Conservation (phyloP, 306 rosid genomes). For the Datisca glomerata region DNA sequence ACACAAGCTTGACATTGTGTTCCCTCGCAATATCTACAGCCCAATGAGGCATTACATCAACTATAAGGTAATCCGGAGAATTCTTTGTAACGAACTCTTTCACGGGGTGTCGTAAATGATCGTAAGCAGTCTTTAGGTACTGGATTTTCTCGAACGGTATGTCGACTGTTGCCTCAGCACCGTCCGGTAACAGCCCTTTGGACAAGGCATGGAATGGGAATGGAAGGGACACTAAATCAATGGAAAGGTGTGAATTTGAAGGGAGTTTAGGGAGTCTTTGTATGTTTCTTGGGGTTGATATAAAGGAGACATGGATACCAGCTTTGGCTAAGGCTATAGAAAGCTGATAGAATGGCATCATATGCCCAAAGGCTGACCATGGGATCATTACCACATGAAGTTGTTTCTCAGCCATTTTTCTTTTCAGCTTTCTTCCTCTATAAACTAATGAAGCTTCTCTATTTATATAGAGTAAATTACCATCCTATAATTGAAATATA, state of each 20-base stretch:
- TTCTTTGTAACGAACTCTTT: slow-evolving; percentile 6
- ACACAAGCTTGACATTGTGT: not conserved
- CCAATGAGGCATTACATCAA: slow-evolving; percentile 4
- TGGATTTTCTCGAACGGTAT: slow-evolving; percentile 6
- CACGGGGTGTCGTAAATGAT: slow-evolving; percentile 3
- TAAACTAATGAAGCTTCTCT: too few species aligned
- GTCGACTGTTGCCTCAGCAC: slow-evolving; percentile 12
- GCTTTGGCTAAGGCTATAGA: slow-evolving; percentile 13
- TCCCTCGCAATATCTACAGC: not conserved
- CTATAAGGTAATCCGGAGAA: slow-evolving; percentile 11
- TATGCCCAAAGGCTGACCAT: slow-evolving; percentile 20
- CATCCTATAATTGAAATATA: too few species aligned
- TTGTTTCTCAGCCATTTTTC: slow-evolving; percentile 3
- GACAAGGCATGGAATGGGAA: slow-evolving; percentile 7
- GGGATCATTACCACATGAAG: slow-evolving; percentile 12
- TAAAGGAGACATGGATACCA: slow-evolving; percentile 13
- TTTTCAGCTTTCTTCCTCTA: too few species aligned
- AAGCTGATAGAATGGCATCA: slow-evolving; percentile 6
- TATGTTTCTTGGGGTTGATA: slow-evolving; percentile 15
- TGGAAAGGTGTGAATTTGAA: not conserved
- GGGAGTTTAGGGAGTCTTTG: slow-evolving; percentile 12
- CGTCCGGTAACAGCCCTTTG: slow-evolving; percentile 6
- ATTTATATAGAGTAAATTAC: too few species aligned
- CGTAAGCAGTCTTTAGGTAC: slow-evolving; percentile 1
- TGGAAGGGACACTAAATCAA: not conserved